phyloP scores from a whole-genome alignment of 2,329 filamentous ascomycete species.

The Diplodia seriata region DNA sequence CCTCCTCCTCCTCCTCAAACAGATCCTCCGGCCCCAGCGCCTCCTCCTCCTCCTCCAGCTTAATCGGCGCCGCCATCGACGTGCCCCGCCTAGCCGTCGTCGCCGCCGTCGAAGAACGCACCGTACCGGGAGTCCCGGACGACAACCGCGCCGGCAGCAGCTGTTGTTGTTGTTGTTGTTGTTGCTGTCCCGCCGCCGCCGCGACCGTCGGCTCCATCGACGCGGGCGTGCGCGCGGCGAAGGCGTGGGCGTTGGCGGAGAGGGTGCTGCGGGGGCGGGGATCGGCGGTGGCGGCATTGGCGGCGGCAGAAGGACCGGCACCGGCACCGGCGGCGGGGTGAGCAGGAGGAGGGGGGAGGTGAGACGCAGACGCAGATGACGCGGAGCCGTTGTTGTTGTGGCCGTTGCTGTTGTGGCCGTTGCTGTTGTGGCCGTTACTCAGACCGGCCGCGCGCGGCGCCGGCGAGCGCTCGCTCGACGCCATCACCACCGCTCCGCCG shows the following conservation, averaged over 20 bases:
- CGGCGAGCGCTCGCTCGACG: background rate
- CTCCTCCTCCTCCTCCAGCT: conserved; percentile 3
- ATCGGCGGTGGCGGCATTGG: too few species aligned
- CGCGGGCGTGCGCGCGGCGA: background rate
- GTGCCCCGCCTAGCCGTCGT: background rate
- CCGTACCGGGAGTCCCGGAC: too few species aligned
- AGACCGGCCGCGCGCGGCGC: background rate
- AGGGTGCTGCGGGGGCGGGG: background rate
- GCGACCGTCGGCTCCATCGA: background rate
- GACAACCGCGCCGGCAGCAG: background rate
- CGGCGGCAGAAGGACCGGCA: background rate
- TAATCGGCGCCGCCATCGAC: background rate
- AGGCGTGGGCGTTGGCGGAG: background rate
- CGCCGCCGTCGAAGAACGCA: background rate
- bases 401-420: too few species aligned
- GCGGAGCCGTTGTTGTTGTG: background rate
- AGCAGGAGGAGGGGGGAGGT: background rate
- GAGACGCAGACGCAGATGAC: background rate
- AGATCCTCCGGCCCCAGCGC: background rate
- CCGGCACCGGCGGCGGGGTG: too few species aligned
- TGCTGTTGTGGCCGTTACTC: background rate
- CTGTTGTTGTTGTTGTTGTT: too few species aligned
- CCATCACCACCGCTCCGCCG: background rate
- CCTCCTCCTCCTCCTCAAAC: background rate
- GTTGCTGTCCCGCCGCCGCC: too few species aligned